These are phyloP conservation scores for Zygoascus ofunaensis DNA, from an alignment of 805 yeast species.

Conservation along the genomic window DNA sequence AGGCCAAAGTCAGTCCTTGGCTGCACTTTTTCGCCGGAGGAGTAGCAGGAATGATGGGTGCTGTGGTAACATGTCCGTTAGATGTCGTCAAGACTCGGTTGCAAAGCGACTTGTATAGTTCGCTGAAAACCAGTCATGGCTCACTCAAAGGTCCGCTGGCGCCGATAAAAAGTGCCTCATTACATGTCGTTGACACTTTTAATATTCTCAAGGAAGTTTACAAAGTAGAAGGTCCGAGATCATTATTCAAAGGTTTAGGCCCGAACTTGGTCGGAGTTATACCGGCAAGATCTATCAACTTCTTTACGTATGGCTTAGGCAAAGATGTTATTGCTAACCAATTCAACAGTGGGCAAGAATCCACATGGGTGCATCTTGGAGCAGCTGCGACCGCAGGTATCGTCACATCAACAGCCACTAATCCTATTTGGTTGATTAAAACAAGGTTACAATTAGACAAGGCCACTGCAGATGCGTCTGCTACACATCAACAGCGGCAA, in stretches of 20 bases:
- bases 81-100: constrained; percentile 94
- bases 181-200: constrained; percentile 78
- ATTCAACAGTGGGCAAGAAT: constrained; percentile 67
- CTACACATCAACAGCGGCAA: constrained; percentile 34
- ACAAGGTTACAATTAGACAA: constrained; percentile 90
- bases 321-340: constrained; percentile 62
- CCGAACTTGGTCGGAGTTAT: constrained; percentile 96
- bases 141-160: constrained; percentile 19
- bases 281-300: constrained; percentile 95
- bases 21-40: constrained; percentile 39
- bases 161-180: constrained; percentile 39
- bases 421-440: constrained; percentile 95
- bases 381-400: constrained; percentile 90
- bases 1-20: constrained; percentile 37
- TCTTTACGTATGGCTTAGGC: constrained; percentile 92
- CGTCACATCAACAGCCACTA: constrained; percentile 90
- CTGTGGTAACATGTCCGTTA: constrained; percentile 85
- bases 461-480: constrained; percentile 27
- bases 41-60: constrained; percentile 96
- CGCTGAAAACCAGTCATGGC: constrained; percentile 6
- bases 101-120: constrained; percentile 70
- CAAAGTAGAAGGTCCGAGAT: constrained; percentile 67
- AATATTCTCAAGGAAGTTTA: constrained; percentile 62
- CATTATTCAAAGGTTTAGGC: constrained; percentile 89
- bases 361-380: constrained; percentile 73